phyloP scores from a whole-genome alignment of 2,329 filamentous ascomycete genomes.

The Ophiostoma triangulosporum region DNA sequence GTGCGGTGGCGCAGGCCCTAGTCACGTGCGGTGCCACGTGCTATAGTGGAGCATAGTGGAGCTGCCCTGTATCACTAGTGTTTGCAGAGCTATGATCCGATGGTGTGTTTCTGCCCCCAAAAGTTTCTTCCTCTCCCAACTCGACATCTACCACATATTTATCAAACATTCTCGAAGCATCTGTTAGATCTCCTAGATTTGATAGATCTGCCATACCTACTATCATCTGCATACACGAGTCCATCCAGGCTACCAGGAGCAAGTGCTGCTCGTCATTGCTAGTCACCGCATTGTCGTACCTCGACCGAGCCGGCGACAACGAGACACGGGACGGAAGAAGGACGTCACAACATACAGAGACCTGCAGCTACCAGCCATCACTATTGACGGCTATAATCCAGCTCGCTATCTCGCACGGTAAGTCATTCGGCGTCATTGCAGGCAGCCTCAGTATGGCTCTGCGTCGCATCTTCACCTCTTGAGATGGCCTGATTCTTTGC shows the following conservation, averaged over 20 bases:
- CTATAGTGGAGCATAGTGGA: too few species aligned
- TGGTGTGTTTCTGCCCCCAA: not conserved
- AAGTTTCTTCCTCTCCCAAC: not conserved
- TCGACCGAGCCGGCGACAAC: not conserved
- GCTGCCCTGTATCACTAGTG: too few species aligned
- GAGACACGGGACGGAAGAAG: not conserved
- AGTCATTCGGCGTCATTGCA: constrained; percentile 2
- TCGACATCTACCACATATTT: too few species aligned
- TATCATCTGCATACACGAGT: not conserved
- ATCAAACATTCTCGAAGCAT: too few species aligned
- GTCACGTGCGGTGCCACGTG: too few species aligned
- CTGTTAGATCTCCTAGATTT: too few species aligned
- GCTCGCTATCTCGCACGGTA: constrained; percentile 3
- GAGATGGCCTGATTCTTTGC: too few species aligned
- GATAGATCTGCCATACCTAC: not conserved
- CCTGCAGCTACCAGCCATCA: not conserved
- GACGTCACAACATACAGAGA: not conserved
- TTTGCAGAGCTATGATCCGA: not conserved
- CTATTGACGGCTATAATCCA: too few species aligned
- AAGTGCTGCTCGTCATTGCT: not conserved
- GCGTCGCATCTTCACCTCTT: not conserved
- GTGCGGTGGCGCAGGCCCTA: too few species aligned
- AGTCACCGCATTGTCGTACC: not conserved
- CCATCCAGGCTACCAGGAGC: not conserved
- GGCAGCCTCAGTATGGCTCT: not conserved